Conservation (phyloP, 2,329 filamentous ascomycete species). For the Annulohypoxylon truncatum region DNA sequence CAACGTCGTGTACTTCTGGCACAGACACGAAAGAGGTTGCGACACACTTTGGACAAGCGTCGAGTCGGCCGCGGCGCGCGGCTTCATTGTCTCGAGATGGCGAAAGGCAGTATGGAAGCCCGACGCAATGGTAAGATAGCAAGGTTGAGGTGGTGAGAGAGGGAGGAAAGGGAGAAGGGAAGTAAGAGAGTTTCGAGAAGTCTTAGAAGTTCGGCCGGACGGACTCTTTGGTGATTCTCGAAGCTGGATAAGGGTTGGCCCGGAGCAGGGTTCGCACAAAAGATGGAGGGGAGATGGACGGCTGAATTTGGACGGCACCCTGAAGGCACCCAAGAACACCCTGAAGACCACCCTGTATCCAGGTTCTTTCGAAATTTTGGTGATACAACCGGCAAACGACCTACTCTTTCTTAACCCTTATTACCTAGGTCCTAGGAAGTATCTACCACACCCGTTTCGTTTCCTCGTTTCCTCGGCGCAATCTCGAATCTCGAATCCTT, state of each 20-base stretch:
- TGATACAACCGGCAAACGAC: conserved; percentile 43
- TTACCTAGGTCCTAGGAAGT: background rate
- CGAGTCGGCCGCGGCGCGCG: conserved; percentile 48
- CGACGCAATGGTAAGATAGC: conserved; percentile 39
- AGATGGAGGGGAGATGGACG: conserved; percentile 42
- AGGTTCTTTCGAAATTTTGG: conserved; percentile 40
- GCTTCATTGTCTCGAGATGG: conserved; percentile 53
- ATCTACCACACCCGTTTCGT: conserved; percentile 36
- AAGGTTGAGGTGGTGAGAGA: conserved; percentile 2
- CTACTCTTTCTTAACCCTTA: conserved; percentile 25
- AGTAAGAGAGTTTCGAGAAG: conserved; percentile 1
- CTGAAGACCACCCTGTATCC: conserved; percentile 39
- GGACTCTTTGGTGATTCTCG: conserved; percentile 20
- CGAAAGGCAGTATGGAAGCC: conserved; percentile 38
- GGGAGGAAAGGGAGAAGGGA: background rate
- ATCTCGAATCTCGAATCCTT: conserved; percentile 42
- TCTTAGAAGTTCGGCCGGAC: conserved; percentile 20
- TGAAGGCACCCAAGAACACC: conserved; percentile 2
- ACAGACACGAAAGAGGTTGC: conserved; percentile 43
- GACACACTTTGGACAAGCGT: conserved; percentile 51
- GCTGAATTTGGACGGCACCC: conserved; percentile 36
- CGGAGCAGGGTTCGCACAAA: conserved; percentile 41
- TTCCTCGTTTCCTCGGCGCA: conserved; percentile 35
- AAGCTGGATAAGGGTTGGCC: conserved; percentile 33
- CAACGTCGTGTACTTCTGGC: conserved; percentile 48